Evolutionary conservation across 768 basidiomycete genomes (phyloP).

Genomic region (Trametes maxima): DNA sequence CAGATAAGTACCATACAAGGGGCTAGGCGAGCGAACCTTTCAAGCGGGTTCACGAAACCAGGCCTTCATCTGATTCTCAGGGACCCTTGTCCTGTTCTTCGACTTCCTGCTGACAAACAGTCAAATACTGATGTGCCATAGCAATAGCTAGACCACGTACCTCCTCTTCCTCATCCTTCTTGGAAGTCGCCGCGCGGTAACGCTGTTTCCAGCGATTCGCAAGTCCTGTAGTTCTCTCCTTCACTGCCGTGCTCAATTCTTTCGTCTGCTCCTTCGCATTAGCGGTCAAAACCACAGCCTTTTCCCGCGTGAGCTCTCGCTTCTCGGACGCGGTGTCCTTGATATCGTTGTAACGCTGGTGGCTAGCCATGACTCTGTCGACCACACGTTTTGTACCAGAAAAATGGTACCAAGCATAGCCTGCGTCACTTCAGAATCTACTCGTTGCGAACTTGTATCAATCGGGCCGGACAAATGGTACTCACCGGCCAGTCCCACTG

Average conservation of each 20-base stretch:
- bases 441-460: too few relatives aligned
- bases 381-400: neutral
- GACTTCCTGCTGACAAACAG: too few relatives aligned
- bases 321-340: neutral
- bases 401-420: neutral
- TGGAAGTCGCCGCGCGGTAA: neutral
- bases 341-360: neutral
- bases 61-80: too few relatives aligned
- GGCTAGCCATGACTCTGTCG: neutral
- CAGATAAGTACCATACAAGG: too few relatives aligned
- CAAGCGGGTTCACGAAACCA: too few relatives aligned
- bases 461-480: neutral
- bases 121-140: too few relatives aligned
- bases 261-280: neutral
- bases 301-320: neutral
- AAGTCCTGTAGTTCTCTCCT: neutral
- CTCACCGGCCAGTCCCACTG: neutral
- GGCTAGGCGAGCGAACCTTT: too few relatives aligned
- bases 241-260: neutral
- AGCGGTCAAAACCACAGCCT: neutral
- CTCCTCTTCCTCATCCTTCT: neutral
- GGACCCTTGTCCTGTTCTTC: too few relatives aligned
- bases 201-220: neutral
- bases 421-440: neutral
- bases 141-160: too few relatives aligned